Evolutionary conservation across 208 protist species (phyloP).

Genomic region (Wallacemonas sp.): DNA sequence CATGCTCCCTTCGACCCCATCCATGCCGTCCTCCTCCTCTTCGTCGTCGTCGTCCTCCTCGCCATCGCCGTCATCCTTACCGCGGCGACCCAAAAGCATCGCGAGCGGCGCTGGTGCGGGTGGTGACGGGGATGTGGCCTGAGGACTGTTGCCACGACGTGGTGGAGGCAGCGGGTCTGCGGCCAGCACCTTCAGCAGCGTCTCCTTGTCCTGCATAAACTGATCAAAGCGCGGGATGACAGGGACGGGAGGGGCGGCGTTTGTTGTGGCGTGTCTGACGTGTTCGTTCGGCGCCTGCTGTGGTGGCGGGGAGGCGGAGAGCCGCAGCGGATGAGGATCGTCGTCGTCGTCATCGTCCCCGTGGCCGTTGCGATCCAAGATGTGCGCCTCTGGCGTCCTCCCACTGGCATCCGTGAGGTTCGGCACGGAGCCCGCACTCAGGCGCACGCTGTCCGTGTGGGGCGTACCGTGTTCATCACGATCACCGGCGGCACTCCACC

Average conservation of each 20-base stretch:
- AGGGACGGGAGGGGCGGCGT: not conserved
- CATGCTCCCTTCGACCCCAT: constrained; percentile 5
- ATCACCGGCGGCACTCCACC: constrained; percentile 6
- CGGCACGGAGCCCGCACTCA: not conserved
- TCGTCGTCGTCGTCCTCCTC: constrained; percentile 8
- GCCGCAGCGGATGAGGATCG: too few species aligned
- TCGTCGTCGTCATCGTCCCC: too few species aligned
- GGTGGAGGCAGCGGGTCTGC: not conserved
- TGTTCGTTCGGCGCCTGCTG: not conserved
- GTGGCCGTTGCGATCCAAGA: not conserved
- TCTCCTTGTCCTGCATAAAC: constrained; percentile 29
- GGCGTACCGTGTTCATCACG: not conserved
- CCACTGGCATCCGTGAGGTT: too few species aligned
- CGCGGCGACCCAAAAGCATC: too few species aligned
- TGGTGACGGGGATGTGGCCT: too few species aligned
- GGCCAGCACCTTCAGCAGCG: constrained; percentile 18
- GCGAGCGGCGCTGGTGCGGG: constrained; percentile 19
- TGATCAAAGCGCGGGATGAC: constrained; percentile 20
- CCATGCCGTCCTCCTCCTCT: constrained; percentile 18
- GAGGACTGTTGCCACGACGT: not conserved
- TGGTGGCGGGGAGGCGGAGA: too few species aligned
- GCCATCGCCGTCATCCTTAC: constrained; percentile 1
- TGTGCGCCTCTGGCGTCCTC: too few species aligned
- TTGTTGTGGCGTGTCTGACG: not conserved
- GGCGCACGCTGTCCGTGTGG: constrained; percentile 1